Base-by-base conservation (phyloP, 352 stramenopile genomes). In the Peronospora destructor region DNA sequence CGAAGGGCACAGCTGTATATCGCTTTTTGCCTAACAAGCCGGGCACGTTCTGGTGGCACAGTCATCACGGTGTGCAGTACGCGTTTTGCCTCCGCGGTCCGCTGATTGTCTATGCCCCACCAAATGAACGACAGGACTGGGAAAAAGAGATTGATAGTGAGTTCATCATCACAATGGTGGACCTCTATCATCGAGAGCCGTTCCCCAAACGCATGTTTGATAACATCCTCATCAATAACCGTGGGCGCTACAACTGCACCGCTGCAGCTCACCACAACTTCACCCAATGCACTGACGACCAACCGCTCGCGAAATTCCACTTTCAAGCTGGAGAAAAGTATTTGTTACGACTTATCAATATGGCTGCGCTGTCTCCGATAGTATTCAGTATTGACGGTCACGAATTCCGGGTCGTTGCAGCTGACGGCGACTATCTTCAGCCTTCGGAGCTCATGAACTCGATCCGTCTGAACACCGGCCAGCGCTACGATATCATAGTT, bases 11-110 rank as follows among this genome's bases (percentile, higher is more conserved):
- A 6, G 46, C 56, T 2, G 21, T 60, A 2, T 75, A 72, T 29
- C 44, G 49, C 23, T 68, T 75, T 42, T 53, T 32, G 7, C 59
- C 59, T 0, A 48, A 66, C 43, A 66, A 68, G 43, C 28, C 54
- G 6, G 66, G 62, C 13, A 67, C 50, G 6, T 72, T 69, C 40
- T 76, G 66, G 66, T 76, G 56, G 55, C 66, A 76, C 39, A 50
- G 51, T 19, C 66, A 76, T 36, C 43, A 73, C 25, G 41, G 19
- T 4, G 38, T 49, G 0, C 55, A 72, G 26, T 76, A 72, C 26
- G 59, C 59, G 2, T 70, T 56, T 33, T 63, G 66, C 2, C 53
- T 76, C 9, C 63, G 64, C 23, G 66, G 63, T 0, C 56, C 66
- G 6, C 35, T 76, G 6, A 40, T 76, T 34, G 61, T 73, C 28